Evolutionary conservation across 805 yeast genomes (phyloP).

Genomic region (Wickerhamomyces canadensis): DNA sequence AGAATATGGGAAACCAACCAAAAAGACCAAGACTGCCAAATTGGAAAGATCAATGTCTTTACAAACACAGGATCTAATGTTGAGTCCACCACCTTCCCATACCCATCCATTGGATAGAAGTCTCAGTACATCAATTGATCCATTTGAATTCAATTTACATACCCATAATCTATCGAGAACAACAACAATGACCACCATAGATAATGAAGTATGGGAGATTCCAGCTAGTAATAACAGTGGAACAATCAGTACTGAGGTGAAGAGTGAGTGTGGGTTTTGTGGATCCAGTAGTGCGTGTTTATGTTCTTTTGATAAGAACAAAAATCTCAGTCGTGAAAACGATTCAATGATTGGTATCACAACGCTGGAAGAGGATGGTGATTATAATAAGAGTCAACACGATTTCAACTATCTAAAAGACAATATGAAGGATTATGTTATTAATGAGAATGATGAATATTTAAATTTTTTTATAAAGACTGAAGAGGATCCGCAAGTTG

Average conservation of each 20-base stretch:
- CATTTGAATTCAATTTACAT: constrained; percentile 1
- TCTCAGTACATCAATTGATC: background rate
- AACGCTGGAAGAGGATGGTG: background rate
- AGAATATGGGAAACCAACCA: constrained; percentile 7
- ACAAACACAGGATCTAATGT: constrained; percentile 7
- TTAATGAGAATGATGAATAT: constrained; percentile 8
- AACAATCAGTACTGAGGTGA: background rate
- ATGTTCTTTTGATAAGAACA: too few species aligned
- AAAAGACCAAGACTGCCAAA: constrained; percentile 10
- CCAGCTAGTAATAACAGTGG: background rate
- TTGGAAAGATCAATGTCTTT: constrained; percentile 15
- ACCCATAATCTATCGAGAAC: constrained; percentile 10
- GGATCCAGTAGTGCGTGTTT: too few species aligned
- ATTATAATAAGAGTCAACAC: background rate
- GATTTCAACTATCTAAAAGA: background rate
- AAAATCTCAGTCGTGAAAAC: background rate
- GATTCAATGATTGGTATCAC: constrained; percentile 3
- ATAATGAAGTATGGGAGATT: constrained; percentile 7
- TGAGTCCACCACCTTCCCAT: constrained; percentile 7
- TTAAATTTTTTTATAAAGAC: constrained; percentile 4
- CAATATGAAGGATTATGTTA: constrained; percentile 3
- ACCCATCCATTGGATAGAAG: constrained; percentile 4
- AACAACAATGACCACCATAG: constrained; percentile 18
- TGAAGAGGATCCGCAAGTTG: background rate
- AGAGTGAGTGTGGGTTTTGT: background rate